Base-by-base conservation (phyloP, 208 protist genomes). In the Angomonas desouzai region DNA sequence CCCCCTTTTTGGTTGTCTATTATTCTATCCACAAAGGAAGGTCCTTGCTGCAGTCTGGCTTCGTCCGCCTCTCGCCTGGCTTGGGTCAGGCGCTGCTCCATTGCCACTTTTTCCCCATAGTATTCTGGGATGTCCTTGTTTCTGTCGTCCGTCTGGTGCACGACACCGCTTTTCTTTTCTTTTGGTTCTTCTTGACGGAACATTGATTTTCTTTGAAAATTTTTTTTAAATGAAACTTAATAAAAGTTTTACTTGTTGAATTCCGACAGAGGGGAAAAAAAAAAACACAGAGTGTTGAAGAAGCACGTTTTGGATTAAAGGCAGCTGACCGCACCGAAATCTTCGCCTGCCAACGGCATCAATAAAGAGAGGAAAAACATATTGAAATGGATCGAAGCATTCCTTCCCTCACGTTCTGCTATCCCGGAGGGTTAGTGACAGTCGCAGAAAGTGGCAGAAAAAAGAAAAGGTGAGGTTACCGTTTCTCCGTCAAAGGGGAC, bases 101-200 rank as follows among this genome's bases (percentile, higher is more conserved):
- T 4, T 23, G 45, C 45, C 18, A 23, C 18, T 23, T 23, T 51
- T 16, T 51, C 45, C 9, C 18, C n/a, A 23, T 51, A 51, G 45
- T 27, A 51, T 4, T 51, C 45, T 13, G 45, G 45, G 3, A 51
- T 23, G 20, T 51, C 45, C n/a, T 23, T 51, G 10, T 51, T 16
- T 16, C n/a, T 51, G 20, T 51, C 45, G 45, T 51, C 45, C 9
- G 9, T 27, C 45, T 51, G 45, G 45, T 51, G 45, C 6, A 51
- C 20, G 18, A 51, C 20, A 23, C 20, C 20, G 4, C 45, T 51
- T 23, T 6, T 13, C 20, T 23, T 51, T 9, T 51, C 45, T 16
- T 51, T 51, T 4, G 45, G 45, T 23, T 51, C 45, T 51, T 51
- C 45, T 23, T 51, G 18, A 22, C 45, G 10, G n/a, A 51, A 51